A percentile compares a stretch with the other conserved stretches of the same genome.
phyloP scores from a whole-genome alignment of 768 basidiomycete species.

The Pulveroboletus frians region DNA sequence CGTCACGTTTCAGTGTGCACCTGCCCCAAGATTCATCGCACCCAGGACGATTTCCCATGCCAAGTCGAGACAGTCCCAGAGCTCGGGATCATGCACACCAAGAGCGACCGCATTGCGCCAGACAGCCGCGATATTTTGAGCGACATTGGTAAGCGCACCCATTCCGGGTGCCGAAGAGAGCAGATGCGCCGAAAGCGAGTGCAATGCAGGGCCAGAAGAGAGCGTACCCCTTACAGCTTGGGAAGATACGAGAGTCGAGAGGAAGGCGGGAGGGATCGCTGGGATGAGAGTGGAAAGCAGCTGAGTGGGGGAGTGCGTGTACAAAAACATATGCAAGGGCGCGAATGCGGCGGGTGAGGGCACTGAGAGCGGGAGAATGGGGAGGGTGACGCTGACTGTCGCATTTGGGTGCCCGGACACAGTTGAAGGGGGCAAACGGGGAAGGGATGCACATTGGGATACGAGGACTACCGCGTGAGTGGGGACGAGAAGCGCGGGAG shows the following conservation, averaged over 20 bases:
- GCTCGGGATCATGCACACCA: conserved; percentile 57
- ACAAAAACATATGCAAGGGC: conserved; percentile 57
- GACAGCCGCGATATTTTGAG: conserved; percentile 52
- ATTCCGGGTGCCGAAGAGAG: conserved; percentile 40
- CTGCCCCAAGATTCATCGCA: conserved; percentile 51
- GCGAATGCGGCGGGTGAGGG: conserved; percentile 61
- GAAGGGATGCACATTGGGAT: conserved; percentile 61
- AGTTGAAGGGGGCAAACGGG: conserved; percentile 42
- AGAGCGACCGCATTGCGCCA: conserved; percentile 70
- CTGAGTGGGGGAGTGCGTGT: conserved; percentile 49
- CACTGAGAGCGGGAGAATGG: conserved; percentile 58
- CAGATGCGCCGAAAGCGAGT: conserved; percentile 51
- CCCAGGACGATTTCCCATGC: conserved; percentile 65
- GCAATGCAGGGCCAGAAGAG: conserved; percentile 46
- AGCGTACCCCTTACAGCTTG: conserved; percentile 37
- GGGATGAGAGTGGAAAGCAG: conserved; percentile 49
- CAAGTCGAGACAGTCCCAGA: conserved; percentile 65
- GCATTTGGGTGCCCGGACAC: conserved; percentile 31
- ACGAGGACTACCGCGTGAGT: conserved; percentile 68
- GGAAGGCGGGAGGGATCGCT: conserved; percentile 26
- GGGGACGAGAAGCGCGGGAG: conserved; percentile 49
- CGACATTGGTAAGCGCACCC: conserved; percentile 44
- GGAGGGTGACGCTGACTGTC: conserved; percentile 41
- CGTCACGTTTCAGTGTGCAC: conserved; percentile 28
- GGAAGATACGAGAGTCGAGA: conserved; percentile 28